Evolutionary conservation across 2,329 filamentous ascomycete genomes (phyloP), one percentile per base, ranked within the genome.

Genomic region (Microdochium trichocladiopsis): DNA sequence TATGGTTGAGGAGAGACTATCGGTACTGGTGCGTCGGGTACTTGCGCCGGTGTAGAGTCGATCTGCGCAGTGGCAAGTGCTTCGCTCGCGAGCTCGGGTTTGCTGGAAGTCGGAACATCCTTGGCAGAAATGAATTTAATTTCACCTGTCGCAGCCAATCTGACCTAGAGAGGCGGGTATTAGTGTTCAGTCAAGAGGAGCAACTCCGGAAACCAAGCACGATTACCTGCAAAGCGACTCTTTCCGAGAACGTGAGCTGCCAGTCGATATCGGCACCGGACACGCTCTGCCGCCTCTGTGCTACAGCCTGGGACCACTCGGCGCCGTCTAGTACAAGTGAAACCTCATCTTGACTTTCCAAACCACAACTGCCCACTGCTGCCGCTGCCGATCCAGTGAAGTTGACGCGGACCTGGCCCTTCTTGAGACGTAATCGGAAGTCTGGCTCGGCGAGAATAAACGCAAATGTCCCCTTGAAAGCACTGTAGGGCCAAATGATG

Each of bases 401-500:
- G 43, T 86, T 81, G 49, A 91, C 80, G 52, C 91, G 86, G 22
- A 96, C 83, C 69, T 96, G 90, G 12, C 93, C 93, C 58, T 82
- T 86, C 41, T 79, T 76, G 56, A 83, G 82, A 52, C 93, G 88
- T 50, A 93, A 76, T 48, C 89, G 86, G 62, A 92, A 88, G 66
- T 96, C 90, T 47, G 85, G 84, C 61, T 96, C 92, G 47, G 88
- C 88, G 31, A 97, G 79, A 21, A 95, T 79, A 50, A 96, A 84
- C 24, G 90, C 86, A 58, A 91, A 79, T 37, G 84, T 84, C 51
- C 80, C 81, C 25, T 80, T 87, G 24, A 90, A 83, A 22, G 87
- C 87, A 57, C 88, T 96, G 69, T 90, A 96, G 0, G 93, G 93
- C 92, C 93, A 97, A 53, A 90, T 84, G 33, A 97, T 82, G 9